Evolutionary conservation across 306 rosid genomes (phyloP), one percentile per base, ranked within the genome.

Genomic region (Trifolium repens): DNA sequence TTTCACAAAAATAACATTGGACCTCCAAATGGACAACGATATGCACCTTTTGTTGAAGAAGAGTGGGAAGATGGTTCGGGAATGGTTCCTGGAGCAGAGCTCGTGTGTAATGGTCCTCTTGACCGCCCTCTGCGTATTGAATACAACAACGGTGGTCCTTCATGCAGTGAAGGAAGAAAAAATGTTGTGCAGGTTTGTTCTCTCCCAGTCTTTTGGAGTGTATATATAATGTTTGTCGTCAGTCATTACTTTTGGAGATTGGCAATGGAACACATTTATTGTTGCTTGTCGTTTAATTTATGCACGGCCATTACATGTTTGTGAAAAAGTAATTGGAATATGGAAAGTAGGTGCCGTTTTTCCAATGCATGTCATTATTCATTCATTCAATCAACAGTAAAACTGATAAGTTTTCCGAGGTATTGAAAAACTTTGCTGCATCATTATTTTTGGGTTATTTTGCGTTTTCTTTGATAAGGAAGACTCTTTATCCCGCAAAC

Each of bases 1-100:
- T 96, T 96, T 87, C 99, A 92, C 89, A 96, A 92, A 86, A 96
- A 91, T 85, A 96, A 96, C 85, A 92, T 94, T 49, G 98, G 99
- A 58, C 99, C 99, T 58, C 99, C 99, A 0, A 94, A 90, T 80
- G 97, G 99, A 79, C 98, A 94, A 75, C 92, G 99, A 0, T 94
- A 94, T 89, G 99, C 99, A 0, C 97, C 99, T 79, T 96, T 96
- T 79, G 40, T 96, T 60, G 99, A 96, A 85, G 96, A 92, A 81
- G 99, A 96, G 74, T 96, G 99, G 99, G 98, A 96, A 40, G 96
- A 92, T 52, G 78, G 79, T 37, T 68, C 83, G 1, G 84, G 84
- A 53, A 67, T 90, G 82, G 72, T 94, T 80, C 96, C 92, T 8
- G 91, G 99, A 81, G 83, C 81, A 17, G 86, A 79, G 75, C 71